A percentile compares a stretch with the other conserved stretches of the same genome.
These are phyloP conservation scores for Pythium plurisporium DNA, from an alignment of 352 stramenopile genomes.

Conservation along the genomic window DNA sequence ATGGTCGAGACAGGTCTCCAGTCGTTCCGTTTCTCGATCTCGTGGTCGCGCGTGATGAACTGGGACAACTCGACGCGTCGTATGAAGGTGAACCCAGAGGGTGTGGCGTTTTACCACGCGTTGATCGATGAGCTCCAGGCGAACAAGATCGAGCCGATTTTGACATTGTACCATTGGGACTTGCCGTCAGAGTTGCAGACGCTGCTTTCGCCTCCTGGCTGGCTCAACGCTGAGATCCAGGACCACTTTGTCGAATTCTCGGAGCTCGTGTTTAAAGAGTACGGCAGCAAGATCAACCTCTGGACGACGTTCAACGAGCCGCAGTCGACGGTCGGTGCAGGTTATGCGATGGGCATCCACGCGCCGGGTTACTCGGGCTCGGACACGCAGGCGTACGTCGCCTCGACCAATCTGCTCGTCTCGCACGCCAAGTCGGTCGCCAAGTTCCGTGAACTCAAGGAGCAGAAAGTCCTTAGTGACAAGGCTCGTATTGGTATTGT, in stretches of 20 bases:
- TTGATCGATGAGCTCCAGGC: conserved; percentile 83
- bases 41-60: conserved; percentile 90
- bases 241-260: conserved; percentile 87
- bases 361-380: conserved; percentile 31
- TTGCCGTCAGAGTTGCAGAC: conserved; percentile 85
- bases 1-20: conserved; percentile 90
- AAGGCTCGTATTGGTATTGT: conserved; percentile 89
- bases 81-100: conserved; percentile 75
- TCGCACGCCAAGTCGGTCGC: conserved; percentile 84
- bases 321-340: conserved; percentile 80
- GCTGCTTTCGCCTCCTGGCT: conserved; percentile 63
- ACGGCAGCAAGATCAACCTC: conserved; percentile 87
- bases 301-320: conserved; percentile 97
- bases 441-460: conserved; percentile 81
- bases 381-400: conserved; percentile 41
- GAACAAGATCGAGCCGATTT: conserved; percentile 82
- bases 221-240: conserved; percentile 52
- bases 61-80: conserved; percentile 45
- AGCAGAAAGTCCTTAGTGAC: conserved; percentile 27
- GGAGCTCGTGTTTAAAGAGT: conserved; percentile 86
- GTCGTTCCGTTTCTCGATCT: conserved; percentile 91
- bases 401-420: conserved; percentile 89
- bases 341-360: conserved; percentile 73
- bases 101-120: conserved; percentile 91
- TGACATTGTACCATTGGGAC: conserved; percentile 97